Conservation (phyloP, 2,329 filamentous ascomycete species). For the Sclerotinia spermophila region DNA sequence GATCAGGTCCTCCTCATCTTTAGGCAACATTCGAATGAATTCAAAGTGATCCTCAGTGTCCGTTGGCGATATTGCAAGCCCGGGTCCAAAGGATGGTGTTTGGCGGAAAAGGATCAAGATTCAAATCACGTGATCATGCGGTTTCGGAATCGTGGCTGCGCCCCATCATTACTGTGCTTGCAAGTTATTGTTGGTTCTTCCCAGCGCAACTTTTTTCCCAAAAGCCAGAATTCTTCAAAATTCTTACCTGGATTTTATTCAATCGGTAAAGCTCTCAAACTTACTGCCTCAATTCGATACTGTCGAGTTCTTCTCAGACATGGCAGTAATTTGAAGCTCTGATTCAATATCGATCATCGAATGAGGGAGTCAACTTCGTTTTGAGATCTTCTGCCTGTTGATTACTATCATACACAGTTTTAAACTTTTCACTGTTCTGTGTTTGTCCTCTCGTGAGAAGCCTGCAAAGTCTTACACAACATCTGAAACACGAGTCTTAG, state of each 20-base stretch:
- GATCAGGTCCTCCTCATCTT: not conserved
- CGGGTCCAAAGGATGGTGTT: not conserved
- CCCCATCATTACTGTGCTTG: not conserved
- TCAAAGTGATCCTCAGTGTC: not conserved
- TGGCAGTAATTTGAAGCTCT: not conserved
- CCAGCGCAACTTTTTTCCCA: not conserved
- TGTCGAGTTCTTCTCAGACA: not conserved
- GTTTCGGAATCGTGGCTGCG: not conserved
- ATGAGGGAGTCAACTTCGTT: not conserved
- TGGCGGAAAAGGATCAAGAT: not conserved
- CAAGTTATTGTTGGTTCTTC: not conserved
- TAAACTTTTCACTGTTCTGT: not conserved
- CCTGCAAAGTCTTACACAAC: not conserved
- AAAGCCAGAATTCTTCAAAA: not conserved
- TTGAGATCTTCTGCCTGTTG: not conserved
- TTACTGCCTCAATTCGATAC: not conserved
- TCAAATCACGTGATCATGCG: not conserved
- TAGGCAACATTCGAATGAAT: not conserved
- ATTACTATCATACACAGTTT: not conserved
- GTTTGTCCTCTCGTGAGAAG: not conserved
- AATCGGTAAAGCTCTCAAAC: not conserved
- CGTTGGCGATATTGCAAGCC: not conserved
- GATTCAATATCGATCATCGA: not conserved
- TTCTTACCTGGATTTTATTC: not conserved
- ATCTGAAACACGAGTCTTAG: not conserved